Evolutionary conservation across 768 basidiomycete species (phyloP).

Genomic region (Russula abietina): DNA sequence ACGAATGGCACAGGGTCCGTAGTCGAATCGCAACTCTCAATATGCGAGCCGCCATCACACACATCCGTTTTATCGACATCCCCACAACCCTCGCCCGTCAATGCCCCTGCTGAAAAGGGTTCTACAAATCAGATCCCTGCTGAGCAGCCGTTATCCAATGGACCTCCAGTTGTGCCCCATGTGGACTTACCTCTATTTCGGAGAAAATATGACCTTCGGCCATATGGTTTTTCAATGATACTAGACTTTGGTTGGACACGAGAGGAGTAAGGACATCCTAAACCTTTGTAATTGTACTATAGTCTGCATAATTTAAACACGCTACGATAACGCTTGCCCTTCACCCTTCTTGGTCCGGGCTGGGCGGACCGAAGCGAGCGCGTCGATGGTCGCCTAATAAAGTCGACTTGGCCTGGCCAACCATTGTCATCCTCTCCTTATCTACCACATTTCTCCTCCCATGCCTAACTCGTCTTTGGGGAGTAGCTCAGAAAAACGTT

Average conservation of each 20-base stretch:
- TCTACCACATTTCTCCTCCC: neutral
- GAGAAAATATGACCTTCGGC: slow-evolving; percentile 63
- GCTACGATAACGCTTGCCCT: neutral
- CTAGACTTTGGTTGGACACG: slow-evolving; percentile 69
- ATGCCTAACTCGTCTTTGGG: slow-evolving; percentile 30
- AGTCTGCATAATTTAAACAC: slow-evolving; percentile 6
- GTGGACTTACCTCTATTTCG: slow-evolving; percentile 13
- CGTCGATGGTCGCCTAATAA: neutral
- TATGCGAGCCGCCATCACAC: neutral
- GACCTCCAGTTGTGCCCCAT: slow-evolving; percentile 5
- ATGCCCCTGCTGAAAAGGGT: neutral
- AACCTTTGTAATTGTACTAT: slow-evolving; percentile 4
- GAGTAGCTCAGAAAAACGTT: slow-evolving; percentile 28
- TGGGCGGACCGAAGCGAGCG: neutral
- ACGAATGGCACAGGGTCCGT: neutral
- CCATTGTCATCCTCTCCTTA: neutral
- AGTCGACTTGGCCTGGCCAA: neutral
- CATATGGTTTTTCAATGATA: slow-evolving; percentile 64
- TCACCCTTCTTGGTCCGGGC: neutral
- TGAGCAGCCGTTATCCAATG: neutral
- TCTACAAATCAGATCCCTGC: slow-evolving; percentile 1
- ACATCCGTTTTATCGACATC: neutral
- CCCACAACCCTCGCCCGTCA: neutral
- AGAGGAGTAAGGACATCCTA: neutral
- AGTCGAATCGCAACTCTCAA: slow-evolving; percentile 2